Percentiles rank a stretch among this genome's conserved stretches.
Evolutionary conservation across 2,329 filamentous ascomycete species (phyloP).

Genomic region (Magnaporthiopsis rhizophila): DNA sequence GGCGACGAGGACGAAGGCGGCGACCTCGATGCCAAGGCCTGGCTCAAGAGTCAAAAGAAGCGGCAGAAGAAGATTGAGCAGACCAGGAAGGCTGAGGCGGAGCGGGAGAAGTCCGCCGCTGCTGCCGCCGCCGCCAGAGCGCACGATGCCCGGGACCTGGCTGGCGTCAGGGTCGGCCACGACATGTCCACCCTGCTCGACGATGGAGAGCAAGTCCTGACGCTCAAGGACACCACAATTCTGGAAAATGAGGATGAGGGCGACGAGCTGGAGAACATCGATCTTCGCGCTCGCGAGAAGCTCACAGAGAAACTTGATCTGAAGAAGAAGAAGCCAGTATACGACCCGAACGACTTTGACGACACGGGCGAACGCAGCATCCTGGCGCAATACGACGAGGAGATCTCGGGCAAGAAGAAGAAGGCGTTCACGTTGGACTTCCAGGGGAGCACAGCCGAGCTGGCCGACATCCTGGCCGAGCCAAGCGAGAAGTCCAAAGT

Average conservation of each 20-base stretch:
- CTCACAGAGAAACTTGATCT: constrained; percentile 69
- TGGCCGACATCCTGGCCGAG: constrained; percentile 43
- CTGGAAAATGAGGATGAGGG: constrained; percentile 77
- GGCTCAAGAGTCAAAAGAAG: constrained; percentile 87
- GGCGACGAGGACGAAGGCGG: constrained; percentile 63
- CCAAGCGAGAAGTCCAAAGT: constrained; percentile 53
- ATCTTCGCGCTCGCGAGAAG: constrained; percentile 63
- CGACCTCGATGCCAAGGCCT: constrained; percentile 71
- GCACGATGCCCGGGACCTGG: constrained; percentile 79
- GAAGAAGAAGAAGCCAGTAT: constrained; percentile 84
- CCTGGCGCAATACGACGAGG: constrained; percentile 89
- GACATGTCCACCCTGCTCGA: constrained; percentile 75
- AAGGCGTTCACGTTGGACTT: constrained; percentile 84
- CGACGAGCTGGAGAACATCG: constrained; percentile 78
- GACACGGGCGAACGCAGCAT: constrained; percentile 59
- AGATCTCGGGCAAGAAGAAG: constrained; percentile 81
- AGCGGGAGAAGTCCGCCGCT: constrained; percentile 69
- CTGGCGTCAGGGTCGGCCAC: constrained; percentile 87
- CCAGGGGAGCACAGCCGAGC: constrained; percentile 60
- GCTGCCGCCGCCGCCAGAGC: constrained; percentile 53
- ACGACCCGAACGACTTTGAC: constrained; percentile 74
- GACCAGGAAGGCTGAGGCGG: constrained; percentile 62
- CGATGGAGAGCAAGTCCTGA: constrained; percentile 80
- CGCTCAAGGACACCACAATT: constrained; percentile 87
- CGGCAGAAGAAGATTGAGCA: constrained; percentile 85